Evolutionary conservation across 129 eudicot genomes (phyloP), one percentile per base, ranked within the genome.

Genomic region (Tagetes erecta): DNA sequence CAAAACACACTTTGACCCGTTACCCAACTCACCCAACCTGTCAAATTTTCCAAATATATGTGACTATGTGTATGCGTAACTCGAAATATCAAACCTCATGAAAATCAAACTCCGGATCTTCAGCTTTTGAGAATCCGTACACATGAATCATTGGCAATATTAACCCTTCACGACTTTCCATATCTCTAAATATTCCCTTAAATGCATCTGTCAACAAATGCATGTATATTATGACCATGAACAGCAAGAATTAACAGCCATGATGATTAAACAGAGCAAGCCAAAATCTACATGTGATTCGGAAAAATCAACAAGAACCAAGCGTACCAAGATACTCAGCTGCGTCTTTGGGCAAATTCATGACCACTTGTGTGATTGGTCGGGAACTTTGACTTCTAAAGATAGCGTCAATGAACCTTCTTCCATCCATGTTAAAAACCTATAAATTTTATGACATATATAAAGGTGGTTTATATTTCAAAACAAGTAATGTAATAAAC

Each of bases 341-440:
- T 27, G 98, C 98, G 68, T 93, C 95, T 49, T 88, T 90, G 46
- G 98, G 98, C 76, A 93, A 82, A 85, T 93, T 93, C 98, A 93
- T 90, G 75, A 93, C 95, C 38, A 93, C 98, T 84, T 93, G 98
- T 20, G 97, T 93, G 74, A 93, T 84, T 64, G 96, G 69, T n/a
- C 75, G 82, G 6, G 81, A 47, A 72, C 77, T 84, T 72, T 84
- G 83, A 67, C 85, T 73, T 35, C 81, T 76, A 71, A 93, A 90
- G 39, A 93, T 67, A 11, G 89, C 66, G 47, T 85, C 86, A 64
- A 93, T 88, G 72, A 93, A 93, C 81, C 98, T 93, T 79, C 98
- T 86, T 5, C 96, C 98, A 74, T 93, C 98, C 98, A 93, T 93
- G 86, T 93, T 93, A 76, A 71, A 90, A 46, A 90, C 92, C 98